Evolutionary conservation across 306 rosid genomes (phyloP), one percentile per base, ranked within the genome.

Genomic region (Ormosia emarginata): DNA sequence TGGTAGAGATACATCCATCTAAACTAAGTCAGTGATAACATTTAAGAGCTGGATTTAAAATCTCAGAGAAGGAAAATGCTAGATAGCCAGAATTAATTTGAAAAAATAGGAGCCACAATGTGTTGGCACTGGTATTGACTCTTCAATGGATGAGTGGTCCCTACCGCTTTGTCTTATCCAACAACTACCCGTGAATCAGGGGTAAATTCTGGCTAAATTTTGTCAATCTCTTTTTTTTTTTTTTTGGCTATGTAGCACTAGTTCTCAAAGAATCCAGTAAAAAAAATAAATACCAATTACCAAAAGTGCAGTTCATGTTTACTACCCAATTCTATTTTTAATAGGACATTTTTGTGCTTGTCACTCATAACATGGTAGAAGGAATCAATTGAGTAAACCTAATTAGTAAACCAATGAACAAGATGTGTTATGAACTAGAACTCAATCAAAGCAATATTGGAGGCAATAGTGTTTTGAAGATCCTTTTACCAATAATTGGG

Each of bases 21-120:
- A 57, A 71, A 80, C 58, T 24, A 39, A 75, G 86, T 75, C 32
- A 55, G 74, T 67, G 75, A 65, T 63, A 85, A 37, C 52, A 83
- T 79, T 69, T 67, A 71, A 70, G 65, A 81, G 52, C 17, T 24
- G 34, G 7, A 86, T 46, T 44, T 30, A 9, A 57, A 75, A 71
- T 43, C 37, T 36, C 49, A 34, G 40, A 61, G 44, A 70, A 50
- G 56, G 57, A 43, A 56, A 82, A 59, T 58, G 33, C 65, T 67
- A 55, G 33, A 59, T 17, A 47, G 46, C 18, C 34, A 67, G 61
- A 76, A 43, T 17, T 17, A 74, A 67, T 47, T 58, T 67, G 36
- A 74, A 18, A 57, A 75, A 75, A 46, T 47, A 44, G 44, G 62
- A 58, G 36, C 36, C 12, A 24, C 2, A 58, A 58, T 58, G 34